Evolutionary conservation across 2,329 filamentous ascomycete genomes (phyloP), one percentile per base, ranked within the genome.

Genomic region (Colletotrichum neosansevieriae): DNA sequence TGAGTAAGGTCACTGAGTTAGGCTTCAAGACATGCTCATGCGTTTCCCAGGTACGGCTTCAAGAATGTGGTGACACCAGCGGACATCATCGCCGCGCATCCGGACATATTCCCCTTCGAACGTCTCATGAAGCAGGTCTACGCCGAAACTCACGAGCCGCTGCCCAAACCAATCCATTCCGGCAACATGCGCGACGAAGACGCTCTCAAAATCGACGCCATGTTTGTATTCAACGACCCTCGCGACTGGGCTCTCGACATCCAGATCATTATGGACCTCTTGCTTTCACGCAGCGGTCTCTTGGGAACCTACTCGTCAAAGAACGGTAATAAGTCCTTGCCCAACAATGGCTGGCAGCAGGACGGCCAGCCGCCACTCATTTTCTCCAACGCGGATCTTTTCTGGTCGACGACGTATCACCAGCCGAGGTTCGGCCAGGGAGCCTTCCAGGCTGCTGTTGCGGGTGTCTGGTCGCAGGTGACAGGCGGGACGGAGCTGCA

Each of bases 151-250:
- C 84, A 87, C 15, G 85, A 85, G 42, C 86, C 88, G 1, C 82
- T 92, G 0, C 89, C 90, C 0, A 75, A 73, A 9, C 83, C 82
- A 12, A 81, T 86, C 71, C 79, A 82, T 58, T 77, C 84, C 42
- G 74, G 78, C 45, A 69, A 72, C 75, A 82, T 79, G 70, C 80
- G 69, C 59, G 75, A 58, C 76, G 77, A 62, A 0, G 75, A 81
- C 10, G 79, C 84, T 10, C 85, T 95, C 54, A 94, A 93, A 73
- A 91, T 99, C 73, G 94, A 97, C 75, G 94, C 94, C 32, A 89
- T 98, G 32, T 92, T 98, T 75, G 92, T 98, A 6, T 98, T 95
- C 85, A 97, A 97, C 78, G 96, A 98, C 79, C 94, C 96, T 3
- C 89, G 96, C 63, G 96, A 99, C 82, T 99, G 96, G 96, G 94